phyloP scores from a whole-genome alignment of 441 rosid genomes.

The Mallotus repandus region DNA sequence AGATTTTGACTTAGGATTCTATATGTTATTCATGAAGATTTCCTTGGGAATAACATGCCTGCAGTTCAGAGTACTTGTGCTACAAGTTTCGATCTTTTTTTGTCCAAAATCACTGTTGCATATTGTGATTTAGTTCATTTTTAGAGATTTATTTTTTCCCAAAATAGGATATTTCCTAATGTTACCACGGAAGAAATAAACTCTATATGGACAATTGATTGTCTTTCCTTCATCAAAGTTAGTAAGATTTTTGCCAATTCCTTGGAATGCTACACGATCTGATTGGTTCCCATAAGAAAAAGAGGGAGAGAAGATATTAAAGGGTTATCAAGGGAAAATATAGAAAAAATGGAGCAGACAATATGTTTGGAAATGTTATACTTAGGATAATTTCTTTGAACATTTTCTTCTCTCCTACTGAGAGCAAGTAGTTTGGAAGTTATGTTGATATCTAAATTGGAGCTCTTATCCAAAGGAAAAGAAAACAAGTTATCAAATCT shows the following conservation, averaged over 20 bases:
- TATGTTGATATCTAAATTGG: too few species aligned
- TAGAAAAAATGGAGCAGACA: not conserved
- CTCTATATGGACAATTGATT: not conserved
- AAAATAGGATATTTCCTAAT: slow-evolving; percentile 7
- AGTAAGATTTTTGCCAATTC: not conserved
- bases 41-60: not conserved
- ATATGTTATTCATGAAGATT: too few species aligned
- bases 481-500: not conserved
- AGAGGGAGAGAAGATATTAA: too few species aligned
- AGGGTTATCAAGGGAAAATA: not conserved
- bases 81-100: not conserved
- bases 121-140: not conserved
- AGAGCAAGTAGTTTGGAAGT: too few species aligned
- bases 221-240: not conserved
- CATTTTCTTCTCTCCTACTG: too few species aligned
- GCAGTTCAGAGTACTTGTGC: not conserved
- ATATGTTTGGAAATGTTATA: not conserved
- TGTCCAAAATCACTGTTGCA: too few species aligned
- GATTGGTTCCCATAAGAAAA: not conserved
- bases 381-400: not conserved
- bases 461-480: too few species aligned
- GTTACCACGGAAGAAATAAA: not conserved
- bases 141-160: not conserved
- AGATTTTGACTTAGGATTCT: not conserved
- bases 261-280: not conserved